Conservation (phyloP, 2,329 filamentous ascomycete species). For the Cladosporium sp. region DNA sequence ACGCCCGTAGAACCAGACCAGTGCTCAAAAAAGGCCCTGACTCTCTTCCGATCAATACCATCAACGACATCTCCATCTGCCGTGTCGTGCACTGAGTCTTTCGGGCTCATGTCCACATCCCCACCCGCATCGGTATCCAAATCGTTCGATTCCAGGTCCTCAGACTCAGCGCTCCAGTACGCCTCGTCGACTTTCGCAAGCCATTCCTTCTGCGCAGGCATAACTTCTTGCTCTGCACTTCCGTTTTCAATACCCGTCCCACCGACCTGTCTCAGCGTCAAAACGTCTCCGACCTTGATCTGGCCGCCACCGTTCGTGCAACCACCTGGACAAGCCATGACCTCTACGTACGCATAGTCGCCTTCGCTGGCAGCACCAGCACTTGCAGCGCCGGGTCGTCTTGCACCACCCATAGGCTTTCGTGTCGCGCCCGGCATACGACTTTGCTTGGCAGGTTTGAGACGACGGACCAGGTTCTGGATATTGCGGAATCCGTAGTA, state of each 20-base stretch:
- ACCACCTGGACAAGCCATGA: constrained; percentile 98
- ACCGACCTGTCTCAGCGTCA: constrained; percentile 35
- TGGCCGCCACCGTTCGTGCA: constrained; percentile 98
- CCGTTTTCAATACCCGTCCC: constrained; percentile 32
- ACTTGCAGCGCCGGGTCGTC: constrained; percentile 33
- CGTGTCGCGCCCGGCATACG: constrained; percentile 73
- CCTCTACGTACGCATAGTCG: constrained; percentile 91
- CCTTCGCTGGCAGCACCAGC: constrained; percentile 31
- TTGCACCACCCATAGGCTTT: constrained; percentile 44
- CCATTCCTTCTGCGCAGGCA: constrained; percentile 83
- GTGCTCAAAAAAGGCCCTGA: constrained; percentile 66
- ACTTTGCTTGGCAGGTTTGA: constrained; percentile 76
- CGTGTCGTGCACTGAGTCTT: neutral
- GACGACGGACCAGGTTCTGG: constrained; percentile 87
- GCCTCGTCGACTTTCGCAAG: constrained; percentile 65
- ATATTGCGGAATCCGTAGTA: constrained; percentile 99
- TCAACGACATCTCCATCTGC: constrained; percentile 23
- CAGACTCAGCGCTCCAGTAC: constrained; percentile 32
- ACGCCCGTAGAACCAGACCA: constrained; percentile 74
- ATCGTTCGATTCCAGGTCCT: constrained; percentile 12
- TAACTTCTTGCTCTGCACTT: constrained; percentile 33
- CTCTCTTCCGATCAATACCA: constrained; percentile 59
- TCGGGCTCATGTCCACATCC: constrained; percentile 13
- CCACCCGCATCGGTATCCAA: constrained; percentile 15
- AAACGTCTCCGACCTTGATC: constrained; percentile 80